Percentiles rank a stretch among this genome's conserved stretches.
Evolutionary conservation across 768 basidiomycete species (phyloP).

Genomic region (Guyanaporus albipodus): DNA sequence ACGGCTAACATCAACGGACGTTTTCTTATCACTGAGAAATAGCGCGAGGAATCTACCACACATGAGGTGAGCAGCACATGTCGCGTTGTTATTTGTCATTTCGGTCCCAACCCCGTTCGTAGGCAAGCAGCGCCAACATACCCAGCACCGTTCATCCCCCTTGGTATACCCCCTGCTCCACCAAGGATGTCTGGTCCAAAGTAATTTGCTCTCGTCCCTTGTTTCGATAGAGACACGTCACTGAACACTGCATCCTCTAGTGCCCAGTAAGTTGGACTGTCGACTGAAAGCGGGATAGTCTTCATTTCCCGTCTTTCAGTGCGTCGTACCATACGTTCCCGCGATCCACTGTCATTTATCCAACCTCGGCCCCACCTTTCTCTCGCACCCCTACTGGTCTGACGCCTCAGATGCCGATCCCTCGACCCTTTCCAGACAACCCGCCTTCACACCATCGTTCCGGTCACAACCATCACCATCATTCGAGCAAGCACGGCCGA

Average conservation of each 20-base stretch:
- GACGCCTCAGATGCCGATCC: slow-evolving; percentile 4
- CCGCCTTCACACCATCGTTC: slow-evolving; percentile 7
- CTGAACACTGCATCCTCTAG: slow-evolving; percentile 13
- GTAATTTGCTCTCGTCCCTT: slow-evolving; percentile 11
- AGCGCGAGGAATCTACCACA: slow-evolving; percentile 12
- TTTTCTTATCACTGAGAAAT: slow-evolving; percentile 1
- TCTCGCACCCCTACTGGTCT: background rate
- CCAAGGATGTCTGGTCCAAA: slow-evolving; percentile 16
- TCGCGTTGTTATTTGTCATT: background rate
- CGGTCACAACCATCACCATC: background rate
- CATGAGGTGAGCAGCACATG: slow-evolving; percentile 12
- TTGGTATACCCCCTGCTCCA: slow-evolving; percentile 16
- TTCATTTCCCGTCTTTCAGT: slow-evolving; percentile 17
- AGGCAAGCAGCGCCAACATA: slow-evolving; percentile 19
- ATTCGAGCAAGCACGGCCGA: background rate
- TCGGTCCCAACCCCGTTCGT: background rate
- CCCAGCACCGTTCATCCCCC: slow-evolving; percentile 16
- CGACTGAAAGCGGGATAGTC: slow-evolving; percentile 2
- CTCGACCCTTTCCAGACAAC: slow-evolving; percentile 1
- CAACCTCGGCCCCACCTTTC: background rate
- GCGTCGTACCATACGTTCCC: slow-evolving; percentile 28
- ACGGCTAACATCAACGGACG: background rate
- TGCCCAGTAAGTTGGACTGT: slow-evolving; percentile 23
- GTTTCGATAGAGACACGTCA: background rate
- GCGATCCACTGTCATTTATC: slow-evolving; percentile 14